Evolutionary conservation across 768 basidiomycete species (phyloP), one percentile per base, ranked within the genome.

Genomic region (Ramaria sp.): DNA sequence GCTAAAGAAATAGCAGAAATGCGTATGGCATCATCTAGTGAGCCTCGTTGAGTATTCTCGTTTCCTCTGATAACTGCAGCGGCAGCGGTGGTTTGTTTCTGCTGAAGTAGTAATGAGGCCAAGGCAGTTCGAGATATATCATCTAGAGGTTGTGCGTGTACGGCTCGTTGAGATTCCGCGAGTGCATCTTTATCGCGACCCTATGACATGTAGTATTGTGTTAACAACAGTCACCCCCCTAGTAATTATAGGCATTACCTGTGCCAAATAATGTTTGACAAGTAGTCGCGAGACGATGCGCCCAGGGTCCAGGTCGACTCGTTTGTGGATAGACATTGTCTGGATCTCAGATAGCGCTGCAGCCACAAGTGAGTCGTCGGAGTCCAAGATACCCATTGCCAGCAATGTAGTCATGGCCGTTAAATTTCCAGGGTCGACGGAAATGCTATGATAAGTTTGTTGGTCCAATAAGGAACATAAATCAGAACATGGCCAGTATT

Each of bases 341-440:
- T 85, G 74, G 17, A 95, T 78, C 66, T 96, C 92, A 0, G 87
- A 84, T 12, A 94, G 71, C 0, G 91, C 87, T 1, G 92, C 93
- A 66, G 94, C 90, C 24, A 93, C 76, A 19, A 96, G 76, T 37
- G 76, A 78, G 34, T 86, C 83, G 63, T 95, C 92, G 34, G 76
- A 75, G 3, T 85, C 85, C 53, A 93, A 70, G 55, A 92, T 82
- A 11, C 90, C 92, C 81, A 96, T 91, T n/a, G 87, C 88, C 0
- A 88, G 88, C 1, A 97, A 78, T 0, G 84, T 78, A 47, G 86
- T 88, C 67, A 95, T 87, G 1, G 90, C 91, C 54, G 78, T 75
- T 51, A 92, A 66, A 64, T 93, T 90, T 59, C 86, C 86, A 0
- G 85, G 78, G 65, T 95, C 88, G 24, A 75, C 69, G 0, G 84